These are phyloP conservation scores for Lentinula detonsa DNA, from an alignment of 768 basidiomycete genomes.

Conservation along the genomic window DNA sequence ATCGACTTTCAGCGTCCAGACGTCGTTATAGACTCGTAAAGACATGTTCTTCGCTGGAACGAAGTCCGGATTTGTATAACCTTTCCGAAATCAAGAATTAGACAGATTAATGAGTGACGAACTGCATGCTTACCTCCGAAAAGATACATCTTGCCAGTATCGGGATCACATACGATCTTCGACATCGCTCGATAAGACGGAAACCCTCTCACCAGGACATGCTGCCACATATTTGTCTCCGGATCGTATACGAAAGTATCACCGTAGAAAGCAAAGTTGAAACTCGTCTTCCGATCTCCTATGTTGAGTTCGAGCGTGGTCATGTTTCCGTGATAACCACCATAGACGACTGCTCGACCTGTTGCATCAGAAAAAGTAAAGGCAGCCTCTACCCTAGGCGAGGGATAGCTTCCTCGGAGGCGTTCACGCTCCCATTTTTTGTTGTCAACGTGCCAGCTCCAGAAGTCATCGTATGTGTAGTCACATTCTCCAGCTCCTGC, in stretches of 20 bases:
- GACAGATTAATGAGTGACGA: not conserved
- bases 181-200: conserved; percentile 23
- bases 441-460: conserved; percentile 17
- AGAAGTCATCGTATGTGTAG: conserved; percentile 17
- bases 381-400: conserved; percentile 18
- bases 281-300: not conserved
- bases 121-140: conserved; percentile 16
- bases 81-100: not conserved
- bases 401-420: conserved; percentile 17
- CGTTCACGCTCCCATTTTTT: conserved; percentile 18
- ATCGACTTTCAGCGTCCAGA: conserved; percentile 22
- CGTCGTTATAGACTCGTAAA: conserved; percentile 16
- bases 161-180: conserved; percentile 18
- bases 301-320: not conserved
- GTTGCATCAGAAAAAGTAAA: conserved; percentile 7
- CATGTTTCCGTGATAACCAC: conserved; percentile 2
- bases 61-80: conserved; percentile 22
- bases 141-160: conserved; percentile 18
- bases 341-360: not conserved
- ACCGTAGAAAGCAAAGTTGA: conserved; percentile 19
- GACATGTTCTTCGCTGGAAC: conserved; percentile 13
- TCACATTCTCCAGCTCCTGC: not conserved
- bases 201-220: conserved; percentile 20
- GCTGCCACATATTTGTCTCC: conserved; percentile 15
- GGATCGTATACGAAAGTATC: conserved; percentile 20